Conservation (phyloP, 2,329 filamentous ascomycete genomes). For the Verticillium nubilum region DNA sequence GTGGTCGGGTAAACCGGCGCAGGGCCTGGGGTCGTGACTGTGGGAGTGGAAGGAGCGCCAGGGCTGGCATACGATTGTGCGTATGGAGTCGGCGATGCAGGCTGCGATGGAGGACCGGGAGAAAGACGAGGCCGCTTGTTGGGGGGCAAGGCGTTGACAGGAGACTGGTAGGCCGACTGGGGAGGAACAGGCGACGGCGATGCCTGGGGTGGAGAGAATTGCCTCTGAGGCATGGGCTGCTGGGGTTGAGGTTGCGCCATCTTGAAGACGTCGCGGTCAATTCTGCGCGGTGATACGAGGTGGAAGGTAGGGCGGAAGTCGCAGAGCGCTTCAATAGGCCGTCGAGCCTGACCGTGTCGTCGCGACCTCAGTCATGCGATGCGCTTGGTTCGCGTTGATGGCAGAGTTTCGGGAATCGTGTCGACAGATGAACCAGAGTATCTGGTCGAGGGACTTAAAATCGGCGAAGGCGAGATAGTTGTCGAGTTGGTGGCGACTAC, state of each 20-base stretch:
- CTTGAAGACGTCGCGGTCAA: constrained; percentile 7
- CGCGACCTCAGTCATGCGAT: constrained; percentile 40
- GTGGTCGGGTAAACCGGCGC: constrained; percentile 26
- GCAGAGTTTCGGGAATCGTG: constrained; percentile 4
- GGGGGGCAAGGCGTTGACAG: constrained; percentile 54
- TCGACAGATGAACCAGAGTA: not conserved
- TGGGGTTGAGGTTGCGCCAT: constrained; percentile 60
- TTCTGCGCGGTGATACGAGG: constrained; percentile 3
- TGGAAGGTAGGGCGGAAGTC: constrained; percentile 5
- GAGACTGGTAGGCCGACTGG: constrained; percentile 28
- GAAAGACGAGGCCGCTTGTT: constrained; percentile 70
- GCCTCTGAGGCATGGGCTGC: constrained; percentile 39
- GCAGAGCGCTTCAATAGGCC: constrained; percentile 33
- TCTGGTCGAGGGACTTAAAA: not conserved
- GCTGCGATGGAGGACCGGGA: constrained; percentile 62
- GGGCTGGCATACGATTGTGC: constrained; percentile 46
- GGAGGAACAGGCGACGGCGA: constrained; percentile 48
- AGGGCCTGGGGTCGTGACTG: constrained; percentile 25
- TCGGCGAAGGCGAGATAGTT: not conserved
- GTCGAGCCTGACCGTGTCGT: constrained; percentile 42
- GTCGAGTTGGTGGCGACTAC: not conserved
- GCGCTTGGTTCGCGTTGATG: not conserved
- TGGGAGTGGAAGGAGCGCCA: constrained; percentile 32
- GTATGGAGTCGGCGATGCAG: constrained; percentile 50
- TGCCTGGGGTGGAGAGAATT: constrained; percentile 58